Evolutionary conservation across 768 basidiomycete genomes (phyloP).

Genomic region (Lactifluus pinguis): DNA sequence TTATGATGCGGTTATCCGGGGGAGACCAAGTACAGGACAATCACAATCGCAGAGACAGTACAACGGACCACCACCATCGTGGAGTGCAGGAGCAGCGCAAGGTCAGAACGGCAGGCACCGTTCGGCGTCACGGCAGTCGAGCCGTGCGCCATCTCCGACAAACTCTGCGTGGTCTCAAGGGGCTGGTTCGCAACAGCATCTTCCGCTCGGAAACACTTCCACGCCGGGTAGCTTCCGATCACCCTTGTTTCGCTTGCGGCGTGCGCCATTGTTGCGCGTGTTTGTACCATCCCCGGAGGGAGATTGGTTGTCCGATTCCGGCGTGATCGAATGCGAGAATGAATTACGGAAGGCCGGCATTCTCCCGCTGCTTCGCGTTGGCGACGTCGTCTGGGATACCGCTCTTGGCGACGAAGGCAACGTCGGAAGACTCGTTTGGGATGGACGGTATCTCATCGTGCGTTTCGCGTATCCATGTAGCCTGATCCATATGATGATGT

Average conservation of each 20-base stretch:
- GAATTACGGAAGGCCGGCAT: slow-evolving; percentile 69
- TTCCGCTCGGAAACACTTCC: slow-evolving; percentile 5
- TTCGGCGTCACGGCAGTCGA: slow-evolving; percentile 36
- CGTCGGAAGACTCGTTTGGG: slow-evolving; percentile 77
- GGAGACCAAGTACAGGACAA: slow-evolving; percentile 8
- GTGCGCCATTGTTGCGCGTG: slow-evolving; percentile 69
- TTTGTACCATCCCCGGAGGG: slow-evolving; percentile 84
- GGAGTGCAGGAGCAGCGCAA: slow-evolving; percentile 15
- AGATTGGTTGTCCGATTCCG: slow-evolving; percentile 76
- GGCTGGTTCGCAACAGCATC: slow-evolving; percentile 26
- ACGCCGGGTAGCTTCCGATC: slow-evolving; percentile 41
- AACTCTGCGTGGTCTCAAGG: slow-evolving; percentile 39
- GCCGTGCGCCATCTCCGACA: slow-evolving; percentile 61
- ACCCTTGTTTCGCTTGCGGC: slow-evolving; percentile 58
- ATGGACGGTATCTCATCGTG: slow-evolving; percentile 81
- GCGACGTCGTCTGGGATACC: slow-evolving; percentile 82
- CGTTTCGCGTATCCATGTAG: slow-evolving; percentile 27
- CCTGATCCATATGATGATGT: background rate
- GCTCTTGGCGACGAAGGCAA: slow-evolving; percentile 84
- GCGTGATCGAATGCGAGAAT: slow-evolving; percentile 73
- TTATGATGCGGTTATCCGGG: slow-evolving; percentile 12
- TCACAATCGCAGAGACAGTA: slow-evolving; percentile 3
- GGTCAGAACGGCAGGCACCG: slow-evolving; percentile 3
- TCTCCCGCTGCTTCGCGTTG: slow-evolving; percentile 50
- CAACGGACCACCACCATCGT: slow-evolving; percentile 15